Conservation (phyloP, 306 rosid species). For the Boehmeria nivea region DNA sequence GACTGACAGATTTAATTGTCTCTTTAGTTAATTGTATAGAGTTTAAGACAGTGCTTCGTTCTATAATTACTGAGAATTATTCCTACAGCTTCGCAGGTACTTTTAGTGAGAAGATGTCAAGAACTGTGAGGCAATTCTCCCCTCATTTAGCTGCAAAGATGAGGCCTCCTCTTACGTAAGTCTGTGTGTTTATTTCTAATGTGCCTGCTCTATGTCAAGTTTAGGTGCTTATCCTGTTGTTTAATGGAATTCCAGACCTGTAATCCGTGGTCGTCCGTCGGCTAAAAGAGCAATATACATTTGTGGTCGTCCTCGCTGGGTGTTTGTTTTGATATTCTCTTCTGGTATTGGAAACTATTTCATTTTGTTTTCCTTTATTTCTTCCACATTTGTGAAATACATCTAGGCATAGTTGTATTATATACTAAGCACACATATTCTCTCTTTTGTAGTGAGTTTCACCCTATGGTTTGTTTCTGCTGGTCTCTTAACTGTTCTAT, state of each 20-base stretch:
- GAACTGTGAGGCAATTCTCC: constrained; percentile 86
- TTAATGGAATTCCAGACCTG: constrained; percentile 67
- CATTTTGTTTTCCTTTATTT: constrained; percentile 5
- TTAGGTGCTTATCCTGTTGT: constrained; percentile 20
- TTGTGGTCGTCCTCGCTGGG: constrained; percentile 94
- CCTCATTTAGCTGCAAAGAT: constrained; percentile 96
- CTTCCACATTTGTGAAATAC: constrained; percentile 5
- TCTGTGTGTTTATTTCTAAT: constrained; percentile 19
- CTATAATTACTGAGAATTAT: constrained; percentile 12
- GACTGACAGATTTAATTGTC: too few species aligned
- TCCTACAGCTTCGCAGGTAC: constrained; percentile 91
- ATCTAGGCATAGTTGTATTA: not conserved
- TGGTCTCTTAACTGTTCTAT: constrained; percentile 71
- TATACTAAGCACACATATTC: not conserved
- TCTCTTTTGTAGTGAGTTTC: constrained; percentile 59
- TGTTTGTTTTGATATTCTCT: constrained; percentile 66
- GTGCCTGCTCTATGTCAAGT: constrained; percentile 2
- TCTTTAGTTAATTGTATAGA: too few species aligned
- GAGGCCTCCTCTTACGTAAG: constrained; percentile 98
- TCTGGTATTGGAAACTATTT: constrained; percentile 45
- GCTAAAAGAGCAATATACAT: constrained; percentile 79
- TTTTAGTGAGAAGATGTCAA: constrained; percentile 83
- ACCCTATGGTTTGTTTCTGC: constrained; percentile 78
- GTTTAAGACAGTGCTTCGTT: too few species aligned
- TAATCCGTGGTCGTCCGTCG: constrained; percentile 97